phyloP scores from a whole-genome alignment of 139 green algal species.

The Mesotaenium endlicherianum region DNA sequence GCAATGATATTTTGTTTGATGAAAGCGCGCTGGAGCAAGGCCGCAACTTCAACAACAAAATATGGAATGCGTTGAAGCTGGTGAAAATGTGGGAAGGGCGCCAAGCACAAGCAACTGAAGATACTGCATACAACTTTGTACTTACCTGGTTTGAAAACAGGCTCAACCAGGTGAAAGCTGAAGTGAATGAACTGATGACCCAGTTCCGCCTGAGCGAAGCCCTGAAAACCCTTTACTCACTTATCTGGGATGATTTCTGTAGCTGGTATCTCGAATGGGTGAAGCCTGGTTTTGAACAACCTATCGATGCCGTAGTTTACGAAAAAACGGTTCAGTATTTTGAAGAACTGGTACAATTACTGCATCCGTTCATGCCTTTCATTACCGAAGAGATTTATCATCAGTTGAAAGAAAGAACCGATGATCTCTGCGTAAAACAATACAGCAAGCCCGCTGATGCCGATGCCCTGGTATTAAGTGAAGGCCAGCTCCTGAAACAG shows the following conservation, averaged over 20 bases:
- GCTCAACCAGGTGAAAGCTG: slow-evolving; percentile 59
- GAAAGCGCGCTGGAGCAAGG: slow-evolving; percentile 79
- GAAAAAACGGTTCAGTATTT: slow-evolving; percentile 59
- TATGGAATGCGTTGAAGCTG: slow-evolving; percentile 91
- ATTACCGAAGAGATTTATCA: slow-evolving; percentile 72
- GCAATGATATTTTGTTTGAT: slow-evolving; percentile 25
- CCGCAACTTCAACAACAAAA: slow-evolving; percentile 93
- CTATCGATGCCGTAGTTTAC: slow-evolving; percentile 13
- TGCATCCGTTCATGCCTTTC: slow-evolving; percentile 74
- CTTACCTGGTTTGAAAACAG: slow-evolving; percentile 67
- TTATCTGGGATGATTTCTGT: slow-evolving; percentile 89
- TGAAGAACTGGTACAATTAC: slow-evolving; percentile 73
- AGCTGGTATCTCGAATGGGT: slow-evolving; percentile 93
- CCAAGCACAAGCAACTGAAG: neutral
- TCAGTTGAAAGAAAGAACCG: no score
- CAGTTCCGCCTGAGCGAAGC: slow-evolving; percentile 75
- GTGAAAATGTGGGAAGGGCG: slow-evolving; percentile 65
- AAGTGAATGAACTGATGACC: slow-evolving; percentile 62
- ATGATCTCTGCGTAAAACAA: no score
- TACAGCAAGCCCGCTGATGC: no score
- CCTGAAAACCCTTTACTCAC: slow-evolving; percentile 73
- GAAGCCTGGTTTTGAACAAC: no score
- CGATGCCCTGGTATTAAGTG: no score
- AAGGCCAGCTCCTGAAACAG: no score
- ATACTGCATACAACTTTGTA: slow-evolving; percentile 37